Base-by-base conservation (phyloP, 129 eudicot genomes). In the Erigeron canadensis region DNA sequence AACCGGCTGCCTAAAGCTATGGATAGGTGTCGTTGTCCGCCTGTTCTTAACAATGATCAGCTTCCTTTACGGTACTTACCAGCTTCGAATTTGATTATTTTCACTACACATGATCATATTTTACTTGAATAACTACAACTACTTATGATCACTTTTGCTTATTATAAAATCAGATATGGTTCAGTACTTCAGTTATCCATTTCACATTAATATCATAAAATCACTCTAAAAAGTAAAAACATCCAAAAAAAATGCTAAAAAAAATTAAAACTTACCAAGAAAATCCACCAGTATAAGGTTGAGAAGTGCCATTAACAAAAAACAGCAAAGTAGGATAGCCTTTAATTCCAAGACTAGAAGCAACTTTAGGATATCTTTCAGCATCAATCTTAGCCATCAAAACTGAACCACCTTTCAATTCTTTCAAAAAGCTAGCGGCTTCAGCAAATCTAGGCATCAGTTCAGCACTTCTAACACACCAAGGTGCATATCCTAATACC, bases 381-480 rank as follows among this genome's bases (percentile, higher is more conserved):
- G 91, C 89, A 50, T 92, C 98, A 80, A 92, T 37, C 73, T 92
- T 92, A 4, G 87, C 85, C 88, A 92, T 77, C 73, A 82, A 59
- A 79, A 89, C 10, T 7, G 65, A 15, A 67, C 74, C 77, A 67
- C 74, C 77, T 44, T 81, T 77, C 19, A 89, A 22, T 39, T 86
- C 95, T 63, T 82, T 89, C 38, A 92, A 51, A 21, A 61, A 22
- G 61, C 80, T 82, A 6, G 98, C 96, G 81, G 95, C 96, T 75
- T 92, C 89, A 19, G 98, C 96, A 84, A 92, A 92, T 62, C 87
- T 81, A 50, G 98, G 98, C 98, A 92, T 92, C 12, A 92, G 58
- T 45, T 92, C 98, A 75, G 98, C 96, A 81, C 98, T 92, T 61
- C 91, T 84, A 8, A 70, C 79, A 53, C 89, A 84, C 98, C 98